These are phyloP conservation scores for Pichia kudriavzevii DNA, from an alignment of 1,139 yeast species.

Conservation along the genomic window DNA sequence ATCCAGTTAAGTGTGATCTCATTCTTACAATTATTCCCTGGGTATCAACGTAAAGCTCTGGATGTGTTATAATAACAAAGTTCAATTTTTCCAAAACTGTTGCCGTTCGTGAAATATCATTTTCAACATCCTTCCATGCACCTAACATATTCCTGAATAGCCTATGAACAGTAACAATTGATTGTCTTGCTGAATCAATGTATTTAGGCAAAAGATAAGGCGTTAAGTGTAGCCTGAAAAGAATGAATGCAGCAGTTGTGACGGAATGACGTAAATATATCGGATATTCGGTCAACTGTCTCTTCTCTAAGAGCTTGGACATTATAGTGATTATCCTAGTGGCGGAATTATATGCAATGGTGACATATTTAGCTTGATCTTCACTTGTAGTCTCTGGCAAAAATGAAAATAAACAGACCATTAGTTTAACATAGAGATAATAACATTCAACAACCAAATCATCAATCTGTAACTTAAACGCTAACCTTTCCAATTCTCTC, in stretches of 20 bases:
- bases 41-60: slow-evolving; percentile 64
- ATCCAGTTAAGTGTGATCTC: slow-evolving; percentile 90
- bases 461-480: slow-evolving; percentile 53
- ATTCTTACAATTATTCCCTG: slow-evolving; percentile 76
- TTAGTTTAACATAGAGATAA: slow-evolving; percentile 67
- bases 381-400: slow-evolving; percentile 86
- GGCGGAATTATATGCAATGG: slow-evolving; percentile 73
- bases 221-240: slow-evolving; percentile 77
- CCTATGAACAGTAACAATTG: slow-evolving; percentile 88
- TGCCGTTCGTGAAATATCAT: slow-evolving; percentile 87
- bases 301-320: slow-evolving; percentile 58
- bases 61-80: slow-evolving; percentile 79
- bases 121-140: slow-evolving; percentile 87
- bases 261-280: slow-evolving; percentile 81
- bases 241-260: slow-evolving; percentile 68
- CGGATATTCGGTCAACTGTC: slow-evolving; percentile 75
- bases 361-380: slow-evolving; percentile 79
- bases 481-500: slow-evolving; percentile 67
- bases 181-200: slow-evolving; percentile 84
- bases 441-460: slow-evolving; percentile 74
- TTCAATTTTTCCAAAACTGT: slow-evolving; percentile 87
- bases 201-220: slow-evolving; percentile 69
- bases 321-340: slow-evolving; percentile 76
- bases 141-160: slow-evolving; percentile 78
- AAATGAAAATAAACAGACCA: slow-evolving; percentile 85